Percentiles rank a stretch among this genome's conserved stretches.
These are phyloP conservation scores for Pleurostoma richardsiae DNA, from an alignment of 2,329 filamentous ascomycete genomes.

Conservation along the genomic window DNA sequence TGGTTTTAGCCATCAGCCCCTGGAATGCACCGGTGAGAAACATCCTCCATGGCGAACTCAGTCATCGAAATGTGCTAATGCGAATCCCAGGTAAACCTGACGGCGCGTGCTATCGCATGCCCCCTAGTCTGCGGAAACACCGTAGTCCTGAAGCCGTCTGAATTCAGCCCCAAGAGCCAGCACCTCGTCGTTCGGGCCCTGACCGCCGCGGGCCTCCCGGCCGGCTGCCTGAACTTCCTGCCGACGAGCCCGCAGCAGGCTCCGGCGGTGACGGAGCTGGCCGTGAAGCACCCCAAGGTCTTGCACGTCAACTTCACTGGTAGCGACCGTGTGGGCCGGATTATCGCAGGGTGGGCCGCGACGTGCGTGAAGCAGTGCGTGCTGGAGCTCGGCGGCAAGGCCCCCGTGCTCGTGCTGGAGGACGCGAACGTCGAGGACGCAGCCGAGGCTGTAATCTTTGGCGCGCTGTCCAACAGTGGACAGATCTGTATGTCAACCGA, in stretches of 20 bases:
- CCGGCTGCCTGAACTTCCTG: constrained; percentile 60
- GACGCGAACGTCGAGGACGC: constrained; percentile 63
- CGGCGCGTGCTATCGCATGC: constrained; percentile 32
- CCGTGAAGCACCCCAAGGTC: constrained; percentile 56
- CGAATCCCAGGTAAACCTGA: constrained; percentile 15
- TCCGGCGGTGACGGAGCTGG: constrained; percentile 50
- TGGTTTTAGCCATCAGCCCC: constrained; percentile 63
- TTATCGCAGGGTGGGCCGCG: constrained; percentile 58
- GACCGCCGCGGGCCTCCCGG: constrained; percentile 60
- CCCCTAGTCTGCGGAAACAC: constrained; percentile 55
- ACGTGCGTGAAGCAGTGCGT: constrained; percentile 63
- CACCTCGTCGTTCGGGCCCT: constrained; percentile 52
- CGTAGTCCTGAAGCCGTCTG: constrained; percentile 58
- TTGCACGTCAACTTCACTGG: constrained; percentile 71
- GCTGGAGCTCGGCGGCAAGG: constrained; percentile 68
- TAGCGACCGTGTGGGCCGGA: constrained; percentile 57
- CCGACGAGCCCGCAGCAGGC: constrained; percentile 54
- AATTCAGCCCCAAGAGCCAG: constrained; percentile 52
- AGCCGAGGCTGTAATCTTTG: constrained; percentile 51
- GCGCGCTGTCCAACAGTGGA: constrained; percentile 57
- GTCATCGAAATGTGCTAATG: neutral
- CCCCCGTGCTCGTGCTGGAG: constrained; percentile 59
- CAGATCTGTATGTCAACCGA: constrained; percentile 70
- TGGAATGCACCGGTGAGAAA: constrained; percentile 43
- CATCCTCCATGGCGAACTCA: neutral